Conservation (phyloP, 1,139 yeast genomes). For the Zygoascus sp. region DNA sequence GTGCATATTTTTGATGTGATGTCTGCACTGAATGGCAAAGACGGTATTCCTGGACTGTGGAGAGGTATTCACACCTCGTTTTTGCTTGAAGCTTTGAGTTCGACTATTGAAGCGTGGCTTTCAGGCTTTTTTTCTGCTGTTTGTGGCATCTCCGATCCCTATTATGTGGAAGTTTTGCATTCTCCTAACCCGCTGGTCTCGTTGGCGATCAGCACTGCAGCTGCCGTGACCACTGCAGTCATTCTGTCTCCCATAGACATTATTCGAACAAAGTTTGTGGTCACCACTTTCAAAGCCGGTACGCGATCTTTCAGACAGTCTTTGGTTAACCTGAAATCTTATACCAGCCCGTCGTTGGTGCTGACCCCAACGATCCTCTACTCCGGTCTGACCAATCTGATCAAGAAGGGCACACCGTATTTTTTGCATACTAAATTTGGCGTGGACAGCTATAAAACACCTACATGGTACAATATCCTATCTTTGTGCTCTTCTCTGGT, state of each 20-base stretch:
- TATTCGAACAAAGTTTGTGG: slow-evolving; percentile 69
- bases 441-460: slow-evolving; percentile 64
- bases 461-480: slow-evolving; percentile 52
- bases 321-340: slow-evolving; percentile 39
- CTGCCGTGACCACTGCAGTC: slow-evolving; percentile 71
- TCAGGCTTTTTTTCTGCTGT: slow-evolving; percentile 82
- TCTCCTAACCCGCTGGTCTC: slow-evolving; percentile 73
- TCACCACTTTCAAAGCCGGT: slow-evolving; percentile 46
- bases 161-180: slow-evolving; percentile 75
- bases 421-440: slow-evolving; percentile 60
- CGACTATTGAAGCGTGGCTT: slow-evolving; percentile 86
- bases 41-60: slow-evolving; percentile 82
- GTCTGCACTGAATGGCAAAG: slow-evolving; percentile 63
- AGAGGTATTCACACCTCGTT: slow-evolving; percentile 85
- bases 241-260: slow-evolving; percentile 77
- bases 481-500: slow-evolving; percentile 52
- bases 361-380: slow-evolving; percentile 57
- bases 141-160: slow-evolving; percentile 85
- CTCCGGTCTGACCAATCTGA: slow-evolving; percentile 56
- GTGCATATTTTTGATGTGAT: slow-evolving; percentile 68
- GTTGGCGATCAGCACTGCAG: slow-evolving; percentile 60
- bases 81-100: slow-evolving; percentile 66
- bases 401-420: slow-evolving; percentile 70
- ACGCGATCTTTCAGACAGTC: slow-evolving; percentile 40
- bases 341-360: slow-evolving; percentile 53